Evolutionary conservation across 129 eudicot species (phyloP).

Genomic region (Flaveria linearis): DNA sequence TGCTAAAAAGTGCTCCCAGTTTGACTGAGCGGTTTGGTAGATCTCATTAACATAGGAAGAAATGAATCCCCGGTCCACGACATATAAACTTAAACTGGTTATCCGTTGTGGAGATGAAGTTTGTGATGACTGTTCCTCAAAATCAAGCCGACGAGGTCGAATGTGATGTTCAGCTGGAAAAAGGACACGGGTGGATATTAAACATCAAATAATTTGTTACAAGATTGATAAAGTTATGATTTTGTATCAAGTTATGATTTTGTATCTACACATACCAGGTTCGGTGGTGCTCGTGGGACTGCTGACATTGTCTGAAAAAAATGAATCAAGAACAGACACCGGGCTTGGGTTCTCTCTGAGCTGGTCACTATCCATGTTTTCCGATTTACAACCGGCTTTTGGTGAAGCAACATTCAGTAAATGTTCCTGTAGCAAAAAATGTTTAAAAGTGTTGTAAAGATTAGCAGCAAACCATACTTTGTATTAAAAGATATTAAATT

Average conservation of each 20-base stretch:
- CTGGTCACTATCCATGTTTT: constrained; percentile 34
- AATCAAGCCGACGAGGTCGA: constrained; percentile 52
- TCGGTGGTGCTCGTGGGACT: constrained; percentile 50
- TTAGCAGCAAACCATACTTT: neutral
- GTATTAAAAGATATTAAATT: constrained; percentile 3
- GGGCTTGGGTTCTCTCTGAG: constrained; percentile 68
- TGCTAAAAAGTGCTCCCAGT: constrained; percentile 48
- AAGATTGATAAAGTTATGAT: neutral
- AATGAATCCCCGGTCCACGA: constrained; percentile 36
- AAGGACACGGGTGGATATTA: constrained; percentile 15
- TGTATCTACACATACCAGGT: constrained; percentile 37
- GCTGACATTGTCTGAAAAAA: constrained; percentile 45
- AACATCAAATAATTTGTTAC: neutral
- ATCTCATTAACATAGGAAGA: constrained; percentile 39
- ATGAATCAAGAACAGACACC: constrained; percentile 64
- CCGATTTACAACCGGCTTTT: constrained; percentile 29
- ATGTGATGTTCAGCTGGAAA: constrained; percentile 41
- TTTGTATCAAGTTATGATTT: neutral
- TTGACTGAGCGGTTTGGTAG: constrained; percentile 37
- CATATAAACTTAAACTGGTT: constrained; percentile 25
- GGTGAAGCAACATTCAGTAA: constrained; percentile 39
- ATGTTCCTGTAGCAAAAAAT: constrained; percentile 41
- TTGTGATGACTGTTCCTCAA: constrained; percentile 40
- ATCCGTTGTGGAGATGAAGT: constrained; percentile 29
- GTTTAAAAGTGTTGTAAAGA: neutral